phyloP scores from a whole-genome alignment of 1,284 basidiomycete genomes.

The Phylloporus sp. region DNA sequence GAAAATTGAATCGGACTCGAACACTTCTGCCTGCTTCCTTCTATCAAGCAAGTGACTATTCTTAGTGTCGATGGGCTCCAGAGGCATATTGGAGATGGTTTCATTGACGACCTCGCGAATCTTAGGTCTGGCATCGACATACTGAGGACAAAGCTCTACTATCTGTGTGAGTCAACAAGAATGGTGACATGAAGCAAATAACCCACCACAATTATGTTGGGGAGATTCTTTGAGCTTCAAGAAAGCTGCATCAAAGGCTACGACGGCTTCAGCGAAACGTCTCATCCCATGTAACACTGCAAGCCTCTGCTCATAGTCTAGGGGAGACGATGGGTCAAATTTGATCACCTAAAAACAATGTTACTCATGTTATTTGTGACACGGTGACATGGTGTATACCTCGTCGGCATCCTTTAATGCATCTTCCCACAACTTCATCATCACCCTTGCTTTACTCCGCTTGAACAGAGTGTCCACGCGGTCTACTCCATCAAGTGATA shows the following conservation, averaged over 20 bases:
- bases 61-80: too few species aligned
- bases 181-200: neutral
- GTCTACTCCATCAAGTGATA: neutral
- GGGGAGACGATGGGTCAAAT: neutral
- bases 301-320: neutral
- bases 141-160: neutral
- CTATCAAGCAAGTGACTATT: neutral
- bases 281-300: neutral
- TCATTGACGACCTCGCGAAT: too few species aligned
- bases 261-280: neutral
- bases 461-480: neutral
- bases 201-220: neutral
- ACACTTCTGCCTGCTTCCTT: neutral
- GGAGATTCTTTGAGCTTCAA: neutral
- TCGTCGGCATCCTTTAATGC: neutral
- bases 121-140: neutral
- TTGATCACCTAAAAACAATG: neutral
- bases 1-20: neutral
- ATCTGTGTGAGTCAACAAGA: neutral
- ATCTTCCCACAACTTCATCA: neutral
- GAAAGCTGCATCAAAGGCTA: neutral
- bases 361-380: neutral
- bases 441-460: neutral
- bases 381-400: neutral
- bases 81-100: neutral